A percentile compares a stretch with the other conserved stretches of the same genome.
Evolutionary conservation across 1,139 yeast genomes (phyloP).

Genomic region (Diutina pseudorugosa): DNA sequence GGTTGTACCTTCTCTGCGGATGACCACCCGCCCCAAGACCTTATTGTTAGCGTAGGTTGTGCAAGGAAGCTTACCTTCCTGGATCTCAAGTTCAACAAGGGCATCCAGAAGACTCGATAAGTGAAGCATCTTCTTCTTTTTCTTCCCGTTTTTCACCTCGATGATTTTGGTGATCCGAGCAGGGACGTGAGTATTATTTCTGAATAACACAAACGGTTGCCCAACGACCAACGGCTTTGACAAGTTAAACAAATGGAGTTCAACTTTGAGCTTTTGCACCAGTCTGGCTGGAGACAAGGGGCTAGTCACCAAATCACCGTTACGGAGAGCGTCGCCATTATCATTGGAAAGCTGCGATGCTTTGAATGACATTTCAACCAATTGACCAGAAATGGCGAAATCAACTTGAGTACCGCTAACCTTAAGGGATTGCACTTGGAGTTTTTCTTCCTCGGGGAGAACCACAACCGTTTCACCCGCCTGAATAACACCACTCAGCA

Average conservation of each 20-base stretch:
- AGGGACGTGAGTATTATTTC: slow-evolving; percentile 71
- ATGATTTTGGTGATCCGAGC: slow-evolving; percentile 54
- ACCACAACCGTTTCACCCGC: slow-evolving; percentile 60
- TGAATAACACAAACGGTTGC: slow-evolving; percentile 67
- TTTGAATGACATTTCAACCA: slow-evolving; percentile 47
- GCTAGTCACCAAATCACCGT: slow-evolving; percentile 65
- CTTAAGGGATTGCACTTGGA: slow-evolving; percentile 23
- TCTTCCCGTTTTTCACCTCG: slow-evolving; percentile 27
- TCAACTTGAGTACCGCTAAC: slow-evolving; percentile 17
- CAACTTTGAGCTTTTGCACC: slow-evolving; percentile 39
- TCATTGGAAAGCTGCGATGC: slow-evolving; percentile 29
- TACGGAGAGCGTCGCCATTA: slow-evolving; percentile 33
- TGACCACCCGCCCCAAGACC: slow-evolving; percentile 67
- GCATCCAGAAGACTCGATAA: slow-evolving; percentile 67
- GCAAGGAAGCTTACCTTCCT: slow-evolving; percentile 48
- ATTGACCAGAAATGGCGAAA: slow-evolving; percentile 60
- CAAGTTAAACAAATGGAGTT: slow-evolving; percentile 57
- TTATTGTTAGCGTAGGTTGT: slow-evolving; percentile 46
- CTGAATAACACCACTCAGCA: slow-evolving; percentile 65
- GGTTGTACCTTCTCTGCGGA: slow-evolving; percentile 78
- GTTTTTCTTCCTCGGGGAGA: slow-evolving; percentile 36
- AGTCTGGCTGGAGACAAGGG: slow-evolving; percentile 34
- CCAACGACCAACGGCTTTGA: slow-evolving; percentile 72
- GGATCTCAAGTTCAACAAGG: slow-evolving; percentile 51
- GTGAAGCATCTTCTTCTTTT: slow-evolving; percentile 51